Evolutionary conservation across 805 yeast species (phyloP).

Genomic region (Candida methanosorbosa): DNA sequence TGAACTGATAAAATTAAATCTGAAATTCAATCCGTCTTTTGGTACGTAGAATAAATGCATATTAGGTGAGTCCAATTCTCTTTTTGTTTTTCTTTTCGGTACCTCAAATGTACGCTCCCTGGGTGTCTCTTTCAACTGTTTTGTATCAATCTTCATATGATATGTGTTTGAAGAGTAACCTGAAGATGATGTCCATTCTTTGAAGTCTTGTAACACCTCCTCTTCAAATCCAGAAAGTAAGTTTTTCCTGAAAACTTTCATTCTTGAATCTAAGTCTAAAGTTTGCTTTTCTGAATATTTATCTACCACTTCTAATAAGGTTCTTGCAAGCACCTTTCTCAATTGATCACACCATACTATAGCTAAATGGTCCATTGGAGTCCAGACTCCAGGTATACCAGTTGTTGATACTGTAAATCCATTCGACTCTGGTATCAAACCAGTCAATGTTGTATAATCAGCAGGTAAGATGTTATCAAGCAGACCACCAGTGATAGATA

Average conservation of each 20-base stretch:
- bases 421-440: slow-evolving; percentile 60
- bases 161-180: slow-evolving; percentile 9
- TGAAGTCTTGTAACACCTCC: slow-evolving; percentile 21
- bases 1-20: slow-evolving; percentile 23
- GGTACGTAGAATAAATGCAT: slow-evolving; percentile 26
- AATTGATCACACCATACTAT: slow-evolving; percentile 95
- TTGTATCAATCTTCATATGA: slow-evolving; percentile 22
- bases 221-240: slow-evolving; percentile 52
- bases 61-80: slow-evolving; percentile 16
- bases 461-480: slow-evolving; percentile 78
- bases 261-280: slow-evolving; percentile 41
- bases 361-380: slow-evolving; percentile 90
- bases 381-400: slow-evolving; percentile 87
- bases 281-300: slow-evolving; percentile 38
- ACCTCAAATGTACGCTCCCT: slow-evolving; percentile 20
- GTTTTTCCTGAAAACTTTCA: slow-evolving; percentile 41
- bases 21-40: slow-evolving; percentile 17
- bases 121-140: slow-evolving; percentile 22
- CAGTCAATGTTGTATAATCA: slow-evolving; percentile 72
- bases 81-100: slow-evolving; percentile 13
- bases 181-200: slow-evolving; percentile 11
- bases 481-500: slow-evolving; percentile 87
- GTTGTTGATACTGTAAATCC: slow-evolving; percentile 82
- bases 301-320: slow-evolving; percentile 55
- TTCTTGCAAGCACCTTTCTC: slow-evolving; percentile 50